A percentile compares a stretch with the other conserved stretches of the same genome.
These are phyloP conservation scores for Phytophthora megakarya DNA, from an alignment of 352 stramenopile genomes.

Conservation along the genomic window DNA sequence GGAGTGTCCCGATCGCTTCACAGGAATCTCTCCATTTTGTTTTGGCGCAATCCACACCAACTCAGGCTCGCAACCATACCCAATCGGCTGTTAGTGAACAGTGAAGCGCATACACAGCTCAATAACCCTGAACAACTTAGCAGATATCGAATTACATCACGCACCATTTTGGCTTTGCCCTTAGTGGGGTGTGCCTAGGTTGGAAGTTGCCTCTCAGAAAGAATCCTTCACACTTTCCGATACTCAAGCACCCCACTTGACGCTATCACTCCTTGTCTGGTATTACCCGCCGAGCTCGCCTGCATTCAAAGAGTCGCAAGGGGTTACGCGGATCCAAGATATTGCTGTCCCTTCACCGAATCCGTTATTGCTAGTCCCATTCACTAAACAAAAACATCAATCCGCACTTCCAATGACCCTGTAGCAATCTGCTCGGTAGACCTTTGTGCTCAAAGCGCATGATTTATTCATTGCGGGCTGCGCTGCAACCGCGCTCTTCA, in stretches of 20 bases:
- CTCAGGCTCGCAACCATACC: slow-evolving; percentile 86
- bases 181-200: slow-evolving; percentile 7
- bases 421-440: slow-evolving; percentile 14
- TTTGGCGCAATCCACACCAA: slow-evolving; percentile 89
- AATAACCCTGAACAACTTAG: slow-evolving; percentile 6
- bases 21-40: slow-evolving; percentile 92
- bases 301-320: slow-evolving; percentile 40
- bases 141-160: background rate
- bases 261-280: background rate
- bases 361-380: slow-evolving; percentile 23
- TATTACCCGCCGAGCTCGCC: background rate
- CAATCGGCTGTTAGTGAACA: slow-evolving; percentile 61
- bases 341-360: slow-evolving; percentile 19
- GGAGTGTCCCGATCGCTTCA: slow-evolving; percentile 95
- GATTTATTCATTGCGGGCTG: slow-evolving; percentile 38
- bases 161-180: slow-evolving; percentile 32
- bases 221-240: background rate
- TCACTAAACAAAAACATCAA: slow-evolving; percentile 10
- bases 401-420: background rate
- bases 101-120: slow-evolving; percentile 9
- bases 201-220: background rate
- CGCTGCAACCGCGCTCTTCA: slow-evolving; percentile 24
- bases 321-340: slow-evolving; percentile 31
- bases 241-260: background rate
- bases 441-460: slow-evolving; percentile 34